Conservation (phyloP, 1,284 basidiomycete genomes). For the Trichosporon coremiiforme region DNA sequence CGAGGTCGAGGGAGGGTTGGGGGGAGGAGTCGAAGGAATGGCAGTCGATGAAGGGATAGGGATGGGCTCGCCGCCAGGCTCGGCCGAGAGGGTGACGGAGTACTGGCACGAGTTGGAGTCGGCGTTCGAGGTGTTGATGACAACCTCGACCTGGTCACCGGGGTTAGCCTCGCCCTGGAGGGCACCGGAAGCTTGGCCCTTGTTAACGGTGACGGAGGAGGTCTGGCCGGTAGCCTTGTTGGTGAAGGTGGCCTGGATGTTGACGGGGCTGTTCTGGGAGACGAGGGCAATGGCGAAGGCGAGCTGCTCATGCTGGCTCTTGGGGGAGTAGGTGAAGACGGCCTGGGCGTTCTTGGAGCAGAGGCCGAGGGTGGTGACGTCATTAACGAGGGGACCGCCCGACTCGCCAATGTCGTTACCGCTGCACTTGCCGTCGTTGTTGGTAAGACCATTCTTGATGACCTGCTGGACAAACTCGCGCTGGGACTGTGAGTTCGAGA, state of each 20-base stretch:
- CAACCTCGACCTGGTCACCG: constrained; percentile 17
- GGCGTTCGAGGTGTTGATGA: constrained; percentile 19
- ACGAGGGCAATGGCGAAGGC: constrained; percentile 18
- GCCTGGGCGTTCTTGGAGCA: constrained; percentile 22
- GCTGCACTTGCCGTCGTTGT: constrained; percentile 25
- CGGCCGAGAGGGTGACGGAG: constrained; percentile 3
- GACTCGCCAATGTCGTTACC: constrained; percentile 15
- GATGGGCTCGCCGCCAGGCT: neutral
- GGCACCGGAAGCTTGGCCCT: neutral
- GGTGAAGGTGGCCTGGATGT: neutral
- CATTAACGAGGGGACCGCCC: neutral
- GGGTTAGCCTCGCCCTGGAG: constrained; percentile 14
- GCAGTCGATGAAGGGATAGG: neutral
- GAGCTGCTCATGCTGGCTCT: constrained; percentile 16
- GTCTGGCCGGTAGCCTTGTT: constrained; percentile 24
- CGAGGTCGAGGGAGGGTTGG: neutral
- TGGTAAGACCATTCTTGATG: constrained; percentile 26
- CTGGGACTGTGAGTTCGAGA: neutral
- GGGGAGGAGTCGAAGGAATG: neutral
- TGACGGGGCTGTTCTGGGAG: constrained; percentile 23
- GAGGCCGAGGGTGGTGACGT: constrained; percentile 27
- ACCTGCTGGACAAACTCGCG: constrained; percentile 18
- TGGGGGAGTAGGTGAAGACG: constrained; percentile 23
- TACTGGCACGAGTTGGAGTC: constrained; percentile 19
- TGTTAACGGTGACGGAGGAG: constrained; percentile 9